Evolutionary conservation across 78 protist genomes (phyloP), one percentile per base, ranked within the genome.

Genomic region (Cavenderia fasciculata): DNA sequence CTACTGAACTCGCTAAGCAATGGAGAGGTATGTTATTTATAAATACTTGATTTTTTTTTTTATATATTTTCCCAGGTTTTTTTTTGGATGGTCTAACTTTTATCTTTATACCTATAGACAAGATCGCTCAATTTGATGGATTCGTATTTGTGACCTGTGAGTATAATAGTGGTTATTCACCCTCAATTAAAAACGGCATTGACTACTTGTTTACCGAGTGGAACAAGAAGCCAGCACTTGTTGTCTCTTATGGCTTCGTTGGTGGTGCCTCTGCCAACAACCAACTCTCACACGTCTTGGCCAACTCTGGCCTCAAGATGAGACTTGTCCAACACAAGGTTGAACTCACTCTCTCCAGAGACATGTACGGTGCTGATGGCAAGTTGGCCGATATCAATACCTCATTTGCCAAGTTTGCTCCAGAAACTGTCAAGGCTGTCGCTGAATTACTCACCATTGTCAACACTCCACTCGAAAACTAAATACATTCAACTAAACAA

Each of bases 161-260:
- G 72, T 63, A 63, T 34, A 63, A 63, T 27, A 43, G 38, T 40
- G 72, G 72, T 40, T 63, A 63, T 16, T 23, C 72, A 63, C 8
- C 47, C 1, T 38, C 38, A 5, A 11, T 63, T 11, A 63, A 63
- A 47, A 63, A 63, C 38, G 72, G 51, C 72, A 63, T 63, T 63
- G 72, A 63, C 12, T 63, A 63, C n/a, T 63, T 63, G 8, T 19
- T 34, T 40, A 16, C 4, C 12, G 72, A 63, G 12, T 63, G 72
- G 72, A 43, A 63, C 18, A 47, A n/a, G 4, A 63, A 63, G 47
- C 43, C 72, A 49, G 14, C 54, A 12, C 14, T 56, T 56, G 10
- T 56, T 5, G 72, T 63, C 3, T 40, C 54, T 2, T 63, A 63
- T 36, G 72, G 72, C n/a, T 63, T 38, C 12, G 72, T 43, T 36